Conservation (phyloP, 2,329 filamentous ascomycete species). For the Ophiocordyceps polyrhachis-furcata region DNA sequence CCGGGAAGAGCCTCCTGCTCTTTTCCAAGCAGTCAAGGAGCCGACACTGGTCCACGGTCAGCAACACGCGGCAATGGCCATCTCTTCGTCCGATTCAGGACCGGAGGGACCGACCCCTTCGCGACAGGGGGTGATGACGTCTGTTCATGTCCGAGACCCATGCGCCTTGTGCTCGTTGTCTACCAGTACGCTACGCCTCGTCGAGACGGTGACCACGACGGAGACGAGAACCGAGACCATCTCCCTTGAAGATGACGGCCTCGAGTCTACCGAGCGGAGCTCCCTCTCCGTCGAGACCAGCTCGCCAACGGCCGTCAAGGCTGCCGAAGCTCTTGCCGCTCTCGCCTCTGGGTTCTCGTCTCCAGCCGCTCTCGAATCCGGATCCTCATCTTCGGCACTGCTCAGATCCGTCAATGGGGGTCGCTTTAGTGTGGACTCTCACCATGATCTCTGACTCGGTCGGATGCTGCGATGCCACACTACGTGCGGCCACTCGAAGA, state of each 20-base stretch:
- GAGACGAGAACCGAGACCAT: neutral
- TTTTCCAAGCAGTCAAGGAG: neutral
- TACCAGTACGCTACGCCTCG: constrained; percentile 2
- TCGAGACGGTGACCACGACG: constrained; percentile 11
- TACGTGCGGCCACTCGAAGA: neutral
- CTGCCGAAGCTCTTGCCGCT: neutral
- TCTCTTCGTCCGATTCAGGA: no score
- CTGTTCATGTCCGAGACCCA: constrained; percentile 5
- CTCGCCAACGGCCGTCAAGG: neutral
- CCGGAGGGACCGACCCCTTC: no score
- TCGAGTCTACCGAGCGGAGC: neutral
- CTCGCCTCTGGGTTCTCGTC: neutral
- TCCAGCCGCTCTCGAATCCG: neutral
- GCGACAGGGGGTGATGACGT: neutral
- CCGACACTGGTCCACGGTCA: no score
- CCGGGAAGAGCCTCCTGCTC: neutral
- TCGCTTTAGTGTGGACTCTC: neutral
- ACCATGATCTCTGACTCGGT: neutral
- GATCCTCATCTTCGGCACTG: neutral
- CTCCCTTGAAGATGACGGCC: no score
- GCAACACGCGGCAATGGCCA: no score
- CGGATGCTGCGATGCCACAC: neutral
- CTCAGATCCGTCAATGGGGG: neutral
- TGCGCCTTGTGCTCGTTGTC: constrained; percentile 7
- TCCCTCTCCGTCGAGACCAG: neutral